Evolutionary conservation across 2,329 filamentous ascomycete genomes (phyloP), one percentile per base, ranked within the genome.

Genomic region (Exophiala phaeomuriformis): DNA sequence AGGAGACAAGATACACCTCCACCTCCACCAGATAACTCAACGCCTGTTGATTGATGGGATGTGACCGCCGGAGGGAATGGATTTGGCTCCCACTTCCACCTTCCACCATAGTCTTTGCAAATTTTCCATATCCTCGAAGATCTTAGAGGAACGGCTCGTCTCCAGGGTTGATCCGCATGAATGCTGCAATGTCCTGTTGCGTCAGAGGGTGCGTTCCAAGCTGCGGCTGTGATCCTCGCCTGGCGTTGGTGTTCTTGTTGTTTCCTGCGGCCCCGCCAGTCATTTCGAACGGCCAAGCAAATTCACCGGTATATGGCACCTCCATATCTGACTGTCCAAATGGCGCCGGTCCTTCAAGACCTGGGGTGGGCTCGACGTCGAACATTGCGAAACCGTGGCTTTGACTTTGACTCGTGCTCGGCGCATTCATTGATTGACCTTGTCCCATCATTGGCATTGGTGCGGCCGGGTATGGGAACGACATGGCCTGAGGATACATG

Each of bases 111-210:
- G 19, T 19, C 19, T 19, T 19, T 19, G 2, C 19, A 19, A 19
- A 19, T 19, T 19, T 2, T 19, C 19, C 19, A 19, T 30, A 3
- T 10, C 32, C 19, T 3, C 29, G 10, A 2, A 3, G 28, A 27
- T 6, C 39, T 47, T 32, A 56, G 6, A 56, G 49, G 28, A 50
- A 58, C 9, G 52, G 56, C 39, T 56, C 53, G 5, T 58, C 53
- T 10, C 50, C 56, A 19, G 56, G 56, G 35, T 58, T 58, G 47
- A 56, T 53, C 7, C 51, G 52, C 56, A 58, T 58, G 39, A 58
- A 58, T 35, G 53, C 56, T 19, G 56, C 56, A 41, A 58, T 58
- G 35, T 58, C 56, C 37, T 56, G 43, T 12, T 39, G 37, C n/a
- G 52, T 55, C 33, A 58, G 33, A 33, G 45, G 31, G 49, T 42